Evolutionary conservation across 306 rosid genomes (phyloP).

Genomic region (Gynostemma pentaphyllum): DNA sequence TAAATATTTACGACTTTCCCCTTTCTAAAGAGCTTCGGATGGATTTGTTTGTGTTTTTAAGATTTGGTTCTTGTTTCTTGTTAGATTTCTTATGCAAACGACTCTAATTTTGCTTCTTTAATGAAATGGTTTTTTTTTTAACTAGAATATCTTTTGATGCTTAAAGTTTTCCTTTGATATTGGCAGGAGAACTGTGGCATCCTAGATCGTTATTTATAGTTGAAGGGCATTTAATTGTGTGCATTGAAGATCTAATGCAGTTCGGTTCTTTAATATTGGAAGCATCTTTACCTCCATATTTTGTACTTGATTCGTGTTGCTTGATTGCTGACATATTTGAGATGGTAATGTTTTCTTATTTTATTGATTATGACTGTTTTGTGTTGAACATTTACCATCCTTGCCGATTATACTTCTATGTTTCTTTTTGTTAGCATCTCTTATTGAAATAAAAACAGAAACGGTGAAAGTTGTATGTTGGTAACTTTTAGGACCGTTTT

Average conservation of each 20-base stretch:
- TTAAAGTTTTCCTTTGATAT: background rate
- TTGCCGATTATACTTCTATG: background rate
- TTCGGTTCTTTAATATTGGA: slow-evolving; percentile 45
- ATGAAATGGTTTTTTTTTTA: background rate
- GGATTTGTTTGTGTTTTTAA: background rate
- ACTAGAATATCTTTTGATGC: background rate
- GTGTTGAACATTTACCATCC: background rate
- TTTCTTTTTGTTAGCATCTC: too few relatives aligned
- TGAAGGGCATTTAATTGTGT: slow-evolving; percentile 52
- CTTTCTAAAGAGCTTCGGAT: background rate
- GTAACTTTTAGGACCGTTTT: too few relatives aligned
- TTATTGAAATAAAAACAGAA: too few relatives aligned
- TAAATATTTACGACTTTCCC: background rate
- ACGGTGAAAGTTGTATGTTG: too few relatives aligned
- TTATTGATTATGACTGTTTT: background rate
- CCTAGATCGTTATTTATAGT: slow-evolving; percentile 71
- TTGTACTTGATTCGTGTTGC: slow-evolving; percentile 60
- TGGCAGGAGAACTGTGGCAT: slow-evolving; percentile 59
- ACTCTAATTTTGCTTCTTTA: background rate
- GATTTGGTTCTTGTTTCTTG: background rate
- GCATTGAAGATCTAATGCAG: slow-evolving; percentile 58
- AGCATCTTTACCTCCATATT: slow-evolving; percentile 40
- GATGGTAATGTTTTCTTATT: slow-evolving; percentile 37
- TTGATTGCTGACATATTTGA: slow-evolving; percentile 51
- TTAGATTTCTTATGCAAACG: background rate